Percentiles rank a stretch among this genome's conserved stretches.
Evolutionary conservation across 1,284 basidiomycete genomes (phyloP).

Genomic region (Ganoderma lingzhi): DNA sequence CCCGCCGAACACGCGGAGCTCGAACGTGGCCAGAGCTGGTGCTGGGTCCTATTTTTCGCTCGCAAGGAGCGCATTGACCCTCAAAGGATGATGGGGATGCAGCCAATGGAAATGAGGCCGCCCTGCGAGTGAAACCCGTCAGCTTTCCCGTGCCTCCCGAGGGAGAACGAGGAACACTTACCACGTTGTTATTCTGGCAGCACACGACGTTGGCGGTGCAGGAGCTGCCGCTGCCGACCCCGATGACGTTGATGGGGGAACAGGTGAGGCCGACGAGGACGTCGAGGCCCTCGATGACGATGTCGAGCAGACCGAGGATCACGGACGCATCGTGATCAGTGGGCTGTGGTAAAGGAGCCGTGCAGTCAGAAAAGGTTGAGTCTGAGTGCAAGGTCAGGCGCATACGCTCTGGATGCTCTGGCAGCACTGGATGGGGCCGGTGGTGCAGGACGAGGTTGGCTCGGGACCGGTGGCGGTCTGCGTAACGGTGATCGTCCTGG

Average conservation of each 20-base stretch:
- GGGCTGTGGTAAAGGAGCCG: neutral
- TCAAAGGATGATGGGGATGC: slow-evolving; percentile 30
- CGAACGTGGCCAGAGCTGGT: neutral
- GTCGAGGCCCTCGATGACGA: slow-evolving; percentile 31
- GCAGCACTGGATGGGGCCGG: slow-evolving; percentile 43
- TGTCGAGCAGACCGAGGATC: slow-evolving; percentile 31
- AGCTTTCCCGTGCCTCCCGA: neutral
- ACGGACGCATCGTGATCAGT: neutral
- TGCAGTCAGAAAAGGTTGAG: neutral
- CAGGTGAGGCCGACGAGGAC: slow-evolving; percentile 33
- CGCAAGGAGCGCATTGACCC: neutral
- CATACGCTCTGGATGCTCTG: slow-evolving; percentile 32
- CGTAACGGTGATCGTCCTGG: slow-evolving; percentile 24
- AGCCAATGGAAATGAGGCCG: slow-evolving; percentile 34
- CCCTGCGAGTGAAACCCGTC: slow-evolving; percentile 15
- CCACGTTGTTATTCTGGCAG: slow-evolving; percentile 37
- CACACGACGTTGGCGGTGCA: slow-evolving; percentile 34
- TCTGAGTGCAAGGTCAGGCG: neutral
- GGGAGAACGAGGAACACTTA: slow-evolving; percentile 8
- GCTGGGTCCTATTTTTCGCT: neutral
- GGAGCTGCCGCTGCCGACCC: slow-evolving; percentile 25
- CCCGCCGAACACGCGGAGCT: neutral
- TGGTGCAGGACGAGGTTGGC: slow-evolving; percentile 35
- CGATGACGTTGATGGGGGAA: slow-evolving; percentile 33
- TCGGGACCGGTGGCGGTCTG: slow-evolving; percentile 27